Evolutionary conservation across 2,329 filamentous ascomycete species (phyloP), one percentile per base, ranked within the genome.

Genomic region (Sporothrix curviconia): DNA sequence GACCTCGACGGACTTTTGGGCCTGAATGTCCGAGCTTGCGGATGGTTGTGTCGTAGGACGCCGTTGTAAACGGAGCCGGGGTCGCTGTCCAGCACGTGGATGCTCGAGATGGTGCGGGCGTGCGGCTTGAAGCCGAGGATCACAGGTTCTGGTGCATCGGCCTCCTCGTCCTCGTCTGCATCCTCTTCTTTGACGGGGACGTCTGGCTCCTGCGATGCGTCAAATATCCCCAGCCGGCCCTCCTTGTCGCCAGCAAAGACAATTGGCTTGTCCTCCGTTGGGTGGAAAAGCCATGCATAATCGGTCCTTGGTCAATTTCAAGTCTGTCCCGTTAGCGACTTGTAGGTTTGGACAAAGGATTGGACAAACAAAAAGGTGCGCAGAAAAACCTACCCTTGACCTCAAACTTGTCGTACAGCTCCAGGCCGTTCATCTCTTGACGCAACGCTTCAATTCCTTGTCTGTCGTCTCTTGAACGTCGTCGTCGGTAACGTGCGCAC

Each of bases 211-310:
- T 95, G 90, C 0, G 89, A 92, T 1, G 86, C 91, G 67, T 99
- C 92, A 56, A 96, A 92, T 1, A 99, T 83, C 0, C 94, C 94
- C 59, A 97, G 78, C 24, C 90, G 89, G 1, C 94, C 92, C 63
- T 95, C 81, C 69, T 99, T 99, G 66, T 99, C 94, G 11, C 92
- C 92, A 0, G 92, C 92, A 68, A 99, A 95, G 1, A 97, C 80
- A 3, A 99, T 77, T 0, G 92, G 85, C 66, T 97, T 97, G 3
- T 92, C 84, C 58, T 85, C 78, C 0, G 85, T 92, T 0, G 94
- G 94, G 66, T 99, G 94, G 64, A 99, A n/a, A 92, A 0, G 86
- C 85, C 65, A 97, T 83, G 0, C 97, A 99, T 14, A 95, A 81
- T 55, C 92, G 77, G 64, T 96, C 90, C 0, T 91, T 92, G 0